Evolutionary conservation across 495 filamentous ascomycete genomes (phyloP).

Genomic region (Podospora tetraspora): DNA sequence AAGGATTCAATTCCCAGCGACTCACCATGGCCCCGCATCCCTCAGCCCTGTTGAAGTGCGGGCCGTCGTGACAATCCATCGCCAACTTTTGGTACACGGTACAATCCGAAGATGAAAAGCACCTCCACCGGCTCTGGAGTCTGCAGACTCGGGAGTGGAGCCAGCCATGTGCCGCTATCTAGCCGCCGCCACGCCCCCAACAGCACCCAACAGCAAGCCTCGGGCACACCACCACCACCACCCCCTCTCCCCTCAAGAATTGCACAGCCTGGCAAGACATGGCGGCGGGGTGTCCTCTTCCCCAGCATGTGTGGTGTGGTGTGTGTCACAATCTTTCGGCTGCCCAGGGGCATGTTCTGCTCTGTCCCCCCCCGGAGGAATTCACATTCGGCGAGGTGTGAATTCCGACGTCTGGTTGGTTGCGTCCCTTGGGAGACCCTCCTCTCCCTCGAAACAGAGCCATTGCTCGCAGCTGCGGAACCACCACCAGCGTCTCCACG

Average conservation of each 20-base stretch:
- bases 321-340: not conserved
- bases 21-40: not conserved
- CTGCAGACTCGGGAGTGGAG: not conserved
- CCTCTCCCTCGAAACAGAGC: not conserved
- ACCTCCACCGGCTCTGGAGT: too few relatives aligned
- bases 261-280: not conserved
- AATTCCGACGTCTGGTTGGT: not conserved
- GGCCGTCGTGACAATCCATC: not conserved
- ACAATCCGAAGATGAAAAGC: too few relatives aligned
- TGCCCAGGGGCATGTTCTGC: not conserved
- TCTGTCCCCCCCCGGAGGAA: not conserved
- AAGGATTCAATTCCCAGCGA: slow-evolving; percentile 1
- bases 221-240: not conserved
- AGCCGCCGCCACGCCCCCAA: not conserved
- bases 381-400: not conserved
- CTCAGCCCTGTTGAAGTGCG: slow-evolving; percentile 2
- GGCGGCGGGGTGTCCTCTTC: not conserved
- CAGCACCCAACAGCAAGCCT: not conserved
- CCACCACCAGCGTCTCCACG: not conserved
- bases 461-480: too few relatives aligned
- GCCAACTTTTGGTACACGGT: not conserved
- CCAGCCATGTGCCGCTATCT: not conserved
- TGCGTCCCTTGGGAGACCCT: not conserved
- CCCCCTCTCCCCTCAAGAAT: not conserved
- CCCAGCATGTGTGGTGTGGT: not conserved